Base-by-base conservation (phyloP, 345 rosid genomes). In the Limnanthes douglasii region DNA sequence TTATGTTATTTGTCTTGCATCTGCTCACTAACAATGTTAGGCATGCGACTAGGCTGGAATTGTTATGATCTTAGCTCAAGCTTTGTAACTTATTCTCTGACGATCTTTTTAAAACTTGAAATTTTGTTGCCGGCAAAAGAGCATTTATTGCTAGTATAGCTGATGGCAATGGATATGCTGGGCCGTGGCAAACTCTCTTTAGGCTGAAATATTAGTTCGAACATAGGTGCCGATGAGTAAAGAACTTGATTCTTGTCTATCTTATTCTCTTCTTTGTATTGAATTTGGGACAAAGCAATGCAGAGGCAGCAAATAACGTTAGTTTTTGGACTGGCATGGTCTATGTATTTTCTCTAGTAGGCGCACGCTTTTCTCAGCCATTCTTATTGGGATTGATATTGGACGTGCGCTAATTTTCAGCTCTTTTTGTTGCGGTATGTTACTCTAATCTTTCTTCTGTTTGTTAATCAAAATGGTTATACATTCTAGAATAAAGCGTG, bases 281-380 rank as follows among this genome's bases (percentile, higher is more conserved):
- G 45, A 96, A 80, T 11, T 45, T 84, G 44, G 88, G 83, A n/a
- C 94, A 90, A 59, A 60, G 62, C 71, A 90, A 77, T 48, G 93
- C 96, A 6, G 88, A 66, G 10, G 98, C 98, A 5, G 98, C 98
- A 3, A 90, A 90, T 50, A 80, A 48, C 41, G 94, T 90, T 11
- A 90, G 98, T 81, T 76, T 84, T 58, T 90, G 98, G 98, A 84
- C 96, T 6, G 96, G 98, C 33, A 90, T 96, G 6, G 96, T 90
- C 61, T 84, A 90, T 46, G 60, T 84, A 15, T 90, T 80, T 76
- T 90, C 98, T 18, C 56, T 90, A 12, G 81, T 90, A 0, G 98
- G 98, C 1, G 98, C 97, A 15, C n/a, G n/a, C 98, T 56, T 84
- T 90, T 62, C 94, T 90, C 34, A 84, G 94, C 30, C 96, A 90